Percentiles rank a stretch among this genome's conserved stretches.
These are phyloP conservation scores for Tarenaya hassleriana DNA, from an alignment of 345 rosid species.

Conservation along the genomic window DNA sequence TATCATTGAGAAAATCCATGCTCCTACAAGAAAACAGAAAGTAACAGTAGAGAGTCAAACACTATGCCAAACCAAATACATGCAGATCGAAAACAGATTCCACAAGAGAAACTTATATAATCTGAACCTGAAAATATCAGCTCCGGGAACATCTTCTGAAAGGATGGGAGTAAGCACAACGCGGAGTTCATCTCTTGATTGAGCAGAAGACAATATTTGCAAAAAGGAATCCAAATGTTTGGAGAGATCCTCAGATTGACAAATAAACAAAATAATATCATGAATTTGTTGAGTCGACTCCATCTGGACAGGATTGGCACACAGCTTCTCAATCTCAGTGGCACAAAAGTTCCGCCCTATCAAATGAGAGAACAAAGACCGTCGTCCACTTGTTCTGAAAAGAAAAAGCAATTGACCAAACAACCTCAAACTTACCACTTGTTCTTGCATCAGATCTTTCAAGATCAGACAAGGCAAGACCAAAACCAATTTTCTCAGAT, in stretches of 20 bases:
- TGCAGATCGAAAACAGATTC: slow-evolving; percentile 4
- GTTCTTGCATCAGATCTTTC: slow-evolving; percentile 43
- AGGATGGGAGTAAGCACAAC: slow-evolving; percentile 57
- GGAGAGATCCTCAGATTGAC: slow-evolving; percentile 60
- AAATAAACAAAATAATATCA: slow-evolving; percentile 63
- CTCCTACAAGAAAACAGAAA: slow-evolving; percentile 45
- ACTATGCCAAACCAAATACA: neutral
- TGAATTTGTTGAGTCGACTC: slow-evolving; percentile 67
- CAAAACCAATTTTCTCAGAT: slow-evolving; percentile 59
- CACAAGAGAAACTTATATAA: slow-evolving; percentile 3
- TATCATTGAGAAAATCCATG: slow-evolving; percentile 37
- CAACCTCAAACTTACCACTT: slow-evolving; percentile 39
- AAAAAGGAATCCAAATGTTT: slow-evolving; percentile 60
- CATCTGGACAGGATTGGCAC: slow-evolving; percentile 40
- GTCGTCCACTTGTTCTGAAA: too few species aligned
- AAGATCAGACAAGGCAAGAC: slow-evolving; percentile 64
- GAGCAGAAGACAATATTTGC: slow-evolving; percentile 59
- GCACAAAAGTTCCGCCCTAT: slow-evolving; percentile 60
- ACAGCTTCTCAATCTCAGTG: slow-evolving; percentile 57
- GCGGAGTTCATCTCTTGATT: slow-evolving; percentile 41
- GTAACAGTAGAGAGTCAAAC: slow-evolving; percentile 12
- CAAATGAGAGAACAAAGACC: neutral
- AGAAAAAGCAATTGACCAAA: neutral
- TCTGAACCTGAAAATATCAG: slow-evolving; percentile 52
- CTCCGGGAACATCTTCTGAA: slow-evolving; percentile 48